phyloP scores from a whole-genome alignment of 2,329 filamentous ascomycete genomes.

The Monilinia fructicola region DNA sequence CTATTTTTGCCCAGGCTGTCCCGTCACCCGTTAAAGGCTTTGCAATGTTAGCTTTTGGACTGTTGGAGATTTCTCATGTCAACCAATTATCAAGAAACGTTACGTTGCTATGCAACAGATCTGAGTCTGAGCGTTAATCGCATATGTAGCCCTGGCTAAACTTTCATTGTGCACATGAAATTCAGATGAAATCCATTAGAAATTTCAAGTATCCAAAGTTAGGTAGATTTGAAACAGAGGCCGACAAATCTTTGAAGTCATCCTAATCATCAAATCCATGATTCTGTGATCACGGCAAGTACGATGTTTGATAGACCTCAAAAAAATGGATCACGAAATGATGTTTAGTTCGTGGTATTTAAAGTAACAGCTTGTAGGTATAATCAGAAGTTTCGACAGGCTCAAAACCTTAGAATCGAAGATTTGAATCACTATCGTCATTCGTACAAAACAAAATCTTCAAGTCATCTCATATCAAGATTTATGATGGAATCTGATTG shows the following conservation, averaged over 20 bases:
- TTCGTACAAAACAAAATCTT: background rate
- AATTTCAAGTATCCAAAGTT: background rate
- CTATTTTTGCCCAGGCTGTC: conserved; percentile 2
- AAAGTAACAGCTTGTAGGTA: background rate
- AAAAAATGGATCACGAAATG: background rate
- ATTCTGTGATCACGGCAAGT: background rate
- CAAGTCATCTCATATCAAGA: background rate
- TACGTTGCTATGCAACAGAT: background rate
- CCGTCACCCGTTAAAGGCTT: background rate
- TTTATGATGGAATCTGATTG: background rate
- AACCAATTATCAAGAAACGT: background rate
- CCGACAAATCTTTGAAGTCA: background rate
- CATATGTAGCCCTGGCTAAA: background rate
- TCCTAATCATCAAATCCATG: background rate
- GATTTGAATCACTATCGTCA: background rate
- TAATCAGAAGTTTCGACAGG: background rate
- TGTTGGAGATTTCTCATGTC: background rate
- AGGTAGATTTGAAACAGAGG: background rate
- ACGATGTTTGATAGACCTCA: background rate
- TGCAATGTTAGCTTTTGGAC: background rate
- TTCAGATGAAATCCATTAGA: conserved; percentile 6
- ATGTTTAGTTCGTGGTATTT: background rate
- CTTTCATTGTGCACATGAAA: background rate
- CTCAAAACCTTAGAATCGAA: background rate
- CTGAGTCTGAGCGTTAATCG: background rate